Evolutionary conservation across 768 basidiomycete species (phyloP).

Genomic region (Serendipita indica): DNA sequence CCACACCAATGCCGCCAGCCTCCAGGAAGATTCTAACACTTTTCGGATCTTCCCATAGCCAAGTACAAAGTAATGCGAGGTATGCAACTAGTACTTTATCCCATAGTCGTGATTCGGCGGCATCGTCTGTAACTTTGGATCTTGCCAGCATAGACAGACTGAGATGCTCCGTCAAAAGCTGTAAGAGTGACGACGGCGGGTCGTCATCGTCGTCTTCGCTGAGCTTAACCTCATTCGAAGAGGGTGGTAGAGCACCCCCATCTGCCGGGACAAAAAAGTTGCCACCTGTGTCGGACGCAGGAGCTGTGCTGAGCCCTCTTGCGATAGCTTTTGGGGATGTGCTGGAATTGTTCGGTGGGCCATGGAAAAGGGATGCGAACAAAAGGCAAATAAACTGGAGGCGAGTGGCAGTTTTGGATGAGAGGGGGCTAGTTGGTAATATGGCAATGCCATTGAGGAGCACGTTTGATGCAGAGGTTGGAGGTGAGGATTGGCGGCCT

Average conservation of each 20-base stretch:
- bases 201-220: slow-evolving; percentile 29
- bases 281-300: slow-evolving; percentile 16
- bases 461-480: slow-evolving; percentile 43
- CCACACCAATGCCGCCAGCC: slow-evolving; percentile 79
- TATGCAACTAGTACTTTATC: slow-evolving; percentile 79
- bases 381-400: slow-evolving; percentile 63
- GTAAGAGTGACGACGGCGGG: slow-evolving; percentile 51
- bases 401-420: slow-evolving; percentile 41
- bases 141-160: slow-evolving; percentile 73
- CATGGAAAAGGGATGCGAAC: slow-evolving; percentile 66
- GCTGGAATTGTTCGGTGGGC: slow-evolving; percentile 38
- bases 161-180: slow-evolving; percentile 79
- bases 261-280: slow-evolving; percentile 69
- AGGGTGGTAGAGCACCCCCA: slow-evolving; percentile 16
- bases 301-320: background rate
- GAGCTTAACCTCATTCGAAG: slow-evolving; percentile 20
- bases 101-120: slow-evolving; percentile 73
- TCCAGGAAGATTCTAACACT: slow-evolving; percentile 82
- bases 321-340: slow-evolving; percentile 6
- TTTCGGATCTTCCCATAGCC: slow-evolving; percentile 92
- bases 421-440: slow-evolving; percentile 45
- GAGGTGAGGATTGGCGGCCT: slow-evolving; percentile 32
- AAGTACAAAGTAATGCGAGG: slow-evolving; percentile 67
- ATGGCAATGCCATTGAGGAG: slow-evolving; percentile 46
- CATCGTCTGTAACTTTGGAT: slow-evolving; percentile 39